phyloP scores from a whole-genome alignment of 345 rosid species.

The Camelina hispida region DNA sequence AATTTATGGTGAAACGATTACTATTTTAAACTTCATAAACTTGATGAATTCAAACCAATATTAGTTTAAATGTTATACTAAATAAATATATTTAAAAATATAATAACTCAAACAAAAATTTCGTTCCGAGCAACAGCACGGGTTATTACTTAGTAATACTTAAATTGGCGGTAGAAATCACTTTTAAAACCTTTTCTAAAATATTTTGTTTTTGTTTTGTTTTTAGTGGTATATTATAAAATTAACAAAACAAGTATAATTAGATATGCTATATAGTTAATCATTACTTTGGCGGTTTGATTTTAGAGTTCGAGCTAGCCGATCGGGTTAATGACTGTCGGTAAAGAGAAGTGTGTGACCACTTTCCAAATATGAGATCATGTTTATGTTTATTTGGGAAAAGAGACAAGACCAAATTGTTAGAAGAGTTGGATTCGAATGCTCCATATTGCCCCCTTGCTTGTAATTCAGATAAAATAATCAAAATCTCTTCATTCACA shows the following conservation, averaged over 20 bases:
- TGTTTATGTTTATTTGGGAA: conserved; percentile 29
- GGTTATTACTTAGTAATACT: no score
- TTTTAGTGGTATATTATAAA: background rate
- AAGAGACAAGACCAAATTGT: conserved; percentile 31
- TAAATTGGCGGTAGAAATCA: background rate
- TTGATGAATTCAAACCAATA: no score
- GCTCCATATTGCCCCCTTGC: conserved; percentile 46
- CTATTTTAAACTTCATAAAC: no score
- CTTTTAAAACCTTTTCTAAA: no score
- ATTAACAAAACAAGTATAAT: conserved; percentile 2
- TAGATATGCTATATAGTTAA: background rate
- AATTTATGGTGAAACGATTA: no score
- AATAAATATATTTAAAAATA: no score
- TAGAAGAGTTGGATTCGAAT: conserved; percentile 32
- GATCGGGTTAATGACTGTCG: conserved; percentile 19
- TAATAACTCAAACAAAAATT: no score
- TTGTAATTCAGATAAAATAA: conserved; percentile 29
- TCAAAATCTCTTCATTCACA: conserved; percentile 26
- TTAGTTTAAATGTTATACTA: no score
- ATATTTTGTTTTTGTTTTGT: no score
- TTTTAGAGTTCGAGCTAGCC: background rate
- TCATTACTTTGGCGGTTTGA: background rate
- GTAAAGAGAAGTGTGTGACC: conserved; percentile 38
- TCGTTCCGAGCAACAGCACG: no score
- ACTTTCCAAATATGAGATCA: conserved; percentile 34